These are phyloP conservation scores for Cetradonia linearis DNA, from an alignment of 495 filamentous ascomycete genomes.

Conservation along the genomic window DNA sequence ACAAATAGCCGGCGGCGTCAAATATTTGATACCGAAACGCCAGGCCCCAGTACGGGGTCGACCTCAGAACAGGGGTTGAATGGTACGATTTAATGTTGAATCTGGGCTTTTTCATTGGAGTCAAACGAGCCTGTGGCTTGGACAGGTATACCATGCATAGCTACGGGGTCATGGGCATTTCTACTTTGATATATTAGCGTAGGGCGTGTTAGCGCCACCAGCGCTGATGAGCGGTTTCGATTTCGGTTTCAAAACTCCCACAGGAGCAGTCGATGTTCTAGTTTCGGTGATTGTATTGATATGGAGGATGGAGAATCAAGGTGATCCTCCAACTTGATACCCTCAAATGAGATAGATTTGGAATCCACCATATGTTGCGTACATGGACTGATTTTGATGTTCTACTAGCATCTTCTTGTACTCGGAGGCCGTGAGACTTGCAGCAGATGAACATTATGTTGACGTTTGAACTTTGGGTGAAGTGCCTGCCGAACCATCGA, in stretches of 20 bases:
- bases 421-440: neutral
- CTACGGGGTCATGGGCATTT: constrained; percentile 4
- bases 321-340: neutral
- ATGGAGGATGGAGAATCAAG: neutral
- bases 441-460: neutral
- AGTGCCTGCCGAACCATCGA: no score
- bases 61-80: neutral
- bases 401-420: neutral
- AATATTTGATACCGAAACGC: constrained; percentile 11
- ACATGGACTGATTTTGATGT: neutral
- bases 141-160: constrained; percentile 13
- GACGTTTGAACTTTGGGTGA: no score
- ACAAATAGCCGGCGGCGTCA: constrained; percentile 25
- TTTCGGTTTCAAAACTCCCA: neutral
- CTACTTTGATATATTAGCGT: neutral
- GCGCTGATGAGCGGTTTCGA: neutral
- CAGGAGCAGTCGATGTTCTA: neutral
- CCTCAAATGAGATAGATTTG: neutral
- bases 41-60: constrained; percentile 5
- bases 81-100: neutral
- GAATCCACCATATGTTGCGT: neutral
- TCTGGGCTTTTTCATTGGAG: neutral
- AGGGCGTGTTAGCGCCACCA: neutral
- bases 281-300: neutral
- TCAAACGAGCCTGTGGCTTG: neutral